Conservation (phyloP, 2,329 filamentous ascomycete genomes). For the Diplodia mutila region DNA sequence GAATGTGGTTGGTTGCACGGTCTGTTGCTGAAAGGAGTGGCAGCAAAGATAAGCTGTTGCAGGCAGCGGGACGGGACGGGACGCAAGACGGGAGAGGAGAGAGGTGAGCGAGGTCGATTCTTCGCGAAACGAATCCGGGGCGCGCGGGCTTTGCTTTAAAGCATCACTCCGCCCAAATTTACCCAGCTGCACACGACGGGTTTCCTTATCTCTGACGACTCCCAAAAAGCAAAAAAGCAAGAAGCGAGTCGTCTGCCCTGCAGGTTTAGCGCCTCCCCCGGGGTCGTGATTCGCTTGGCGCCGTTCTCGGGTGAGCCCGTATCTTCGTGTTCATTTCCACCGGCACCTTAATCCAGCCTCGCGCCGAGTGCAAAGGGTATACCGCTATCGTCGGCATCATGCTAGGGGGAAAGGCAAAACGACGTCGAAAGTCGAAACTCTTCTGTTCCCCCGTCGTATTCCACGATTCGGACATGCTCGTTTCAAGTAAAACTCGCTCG, state of each 20-base stretch:
- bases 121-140: not conserved
- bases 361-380: not conserved
- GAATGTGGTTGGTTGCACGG: not conserved
- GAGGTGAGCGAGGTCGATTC: not conserved
- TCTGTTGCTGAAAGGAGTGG: not conserved
- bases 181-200: not conserved
- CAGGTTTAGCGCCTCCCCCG: not conserved
- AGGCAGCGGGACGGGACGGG: not conserved
- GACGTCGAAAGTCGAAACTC: not conserved
- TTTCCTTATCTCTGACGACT: not conserved
- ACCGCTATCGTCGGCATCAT: too few species aligned
- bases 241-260: not conserved
- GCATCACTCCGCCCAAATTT: not conserved
- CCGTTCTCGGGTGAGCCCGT: not conserved
- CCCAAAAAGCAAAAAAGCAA: not conserved
- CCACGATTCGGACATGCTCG: not conserved
- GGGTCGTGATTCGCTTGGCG: not conserved
- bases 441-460: not conserved
- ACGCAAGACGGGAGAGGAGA: not conserved
- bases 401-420: too few species aligned
- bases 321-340: conserved; percentile 22
- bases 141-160: not conserved
- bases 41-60: conserved; percentile 5
- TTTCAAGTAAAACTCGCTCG: not conserved
- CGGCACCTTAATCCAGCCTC: not conserved